These are phyloP conservation scores for Dichotomocladium elegans DNA, from an alignment of 371 early-diverging fungal species.

Conservation along the genomic window DNA sequence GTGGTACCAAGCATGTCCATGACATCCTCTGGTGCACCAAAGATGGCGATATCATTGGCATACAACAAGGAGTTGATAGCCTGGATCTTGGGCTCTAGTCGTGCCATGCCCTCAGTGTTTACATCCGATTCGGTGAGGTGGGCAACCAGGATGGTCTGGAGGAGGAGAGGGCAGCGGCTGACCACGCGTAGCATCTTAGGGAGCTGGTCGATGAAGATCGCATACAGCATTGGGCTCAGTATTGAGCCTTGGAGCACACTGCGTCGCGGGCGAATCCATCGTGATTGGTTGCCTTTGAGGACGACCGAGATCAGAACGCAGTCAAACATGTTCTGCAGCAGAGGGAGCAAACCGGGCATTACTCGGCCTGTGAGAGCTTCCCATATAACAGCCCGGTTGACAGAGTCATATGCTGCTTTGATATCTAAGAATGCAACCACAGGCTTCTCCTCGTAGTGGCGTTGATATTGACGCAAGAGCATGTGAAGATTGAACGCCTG, in stretches of 20 bases:
- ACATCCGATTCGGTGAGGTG: not conserved
- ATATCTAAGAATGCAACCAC: conserved; percentile 17
- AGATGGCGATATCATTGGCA: conserved; percentile 15
- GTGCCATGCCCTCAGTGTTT: not conserved
- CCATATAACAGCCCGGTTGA: conserved; percentile 10
- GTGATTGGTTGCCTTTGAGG: not conserved
- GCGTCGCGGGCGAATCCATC: conserved; percentile 1
- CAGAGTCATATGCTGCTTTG: conserved; percentile 10
- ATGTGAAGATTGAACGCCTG: conserved; percentile 14
- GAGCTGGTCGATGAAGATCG: conserved; percentile 17
- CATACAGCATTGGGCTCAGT: conserved; percentile 18
- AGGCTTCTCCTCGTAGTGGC: not conserved
- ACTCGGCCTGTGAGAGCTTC: not conserved
- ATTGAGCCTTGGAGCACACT: conserved; percentile 26
- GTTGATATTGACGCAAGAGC: not conserved
- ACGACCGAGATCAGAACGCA: conserved; percentile 1
- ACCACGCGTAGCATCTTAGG: conserved; percentile 2
- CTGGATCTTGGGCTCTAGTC: not conserved
- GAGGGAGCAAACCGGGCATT: not conserved
- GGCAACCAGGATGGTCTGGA: not conserved
- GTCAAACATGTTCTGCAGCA: conserved; percentile 1
- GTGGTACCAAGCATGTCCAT: too few species aligned
- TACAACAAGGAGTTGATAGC: conserved; percentile 8
- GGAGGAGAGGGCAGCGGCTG: not conserved
- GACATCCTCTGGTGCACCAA: conserved; percentile 4